These are phyloP conservation scores for Pichia occidentalis DNA, from an alignment of 805 yeast species.

Conservation along the genomic window DNA sequence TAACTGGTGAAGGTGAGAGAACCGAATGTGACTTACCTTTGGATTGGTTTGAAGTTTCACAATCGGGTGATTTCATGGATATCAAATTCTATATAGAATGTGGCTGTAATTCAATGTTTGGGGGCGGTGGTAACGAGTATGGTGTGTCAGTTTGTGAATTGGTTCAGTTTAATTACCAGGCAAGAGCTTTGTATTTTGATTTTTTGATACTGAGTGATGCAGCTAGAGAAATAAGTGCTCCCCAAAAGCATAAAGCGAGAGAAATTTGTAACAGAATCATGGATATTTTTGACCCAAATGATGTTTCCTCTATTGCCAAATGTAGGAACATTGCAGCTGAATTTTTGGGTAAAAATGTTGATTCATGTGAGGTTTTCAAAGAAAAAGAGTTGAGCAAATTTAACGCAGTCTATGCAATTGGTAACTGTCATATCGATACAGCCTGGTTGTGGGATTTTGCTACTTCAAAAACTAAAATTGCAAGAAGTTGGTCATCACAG, in stretches of 20 bases:
- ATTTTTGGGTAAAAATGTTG: conserved; percentile 59
- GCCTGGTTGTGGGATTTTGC: conserved; percentile 99
- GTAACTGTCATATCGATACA: conserved; percentile 95
- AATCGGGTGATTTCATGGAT: conserved; percentile 31
- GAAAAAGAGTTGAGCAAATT: conserved; percentile 31
- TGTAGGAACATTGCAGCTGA: conserved; percentile 63
- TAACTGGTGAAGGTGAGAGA: conserved; percentile 82
- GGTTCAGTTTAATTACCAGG: conserved; percentile 73
- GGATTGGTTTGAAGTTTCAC: conserved; percentile 33
- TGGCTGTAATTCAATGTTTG: conserved; percentile 91
- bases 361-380: conserved; percentile 59
- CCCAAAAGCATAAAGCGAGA: conserved; percentile 82
- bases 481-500: conserved; percentile 94
- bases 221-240: conserved; percentile 75
- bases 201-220: conserved; percentile 89
- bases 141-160: conserved; percentile 64
- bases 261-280: conserved; percentile 75
- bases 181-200: conserved; percentile 71
- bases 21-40: conserved; percentile 64
- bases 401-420: conserved; percentile 73
- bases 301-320: conserved; percentile 46
- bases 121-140: conserved; percentile 60
- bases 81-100: conserved; percentile 78
- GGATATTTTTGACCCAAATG: conserved; percentile 72
- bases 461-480: conserved; percentile 87